Conservation (phyloP, 495 filamentous ascomycete genomes). For the Aspergillus cristatus region DNA sequence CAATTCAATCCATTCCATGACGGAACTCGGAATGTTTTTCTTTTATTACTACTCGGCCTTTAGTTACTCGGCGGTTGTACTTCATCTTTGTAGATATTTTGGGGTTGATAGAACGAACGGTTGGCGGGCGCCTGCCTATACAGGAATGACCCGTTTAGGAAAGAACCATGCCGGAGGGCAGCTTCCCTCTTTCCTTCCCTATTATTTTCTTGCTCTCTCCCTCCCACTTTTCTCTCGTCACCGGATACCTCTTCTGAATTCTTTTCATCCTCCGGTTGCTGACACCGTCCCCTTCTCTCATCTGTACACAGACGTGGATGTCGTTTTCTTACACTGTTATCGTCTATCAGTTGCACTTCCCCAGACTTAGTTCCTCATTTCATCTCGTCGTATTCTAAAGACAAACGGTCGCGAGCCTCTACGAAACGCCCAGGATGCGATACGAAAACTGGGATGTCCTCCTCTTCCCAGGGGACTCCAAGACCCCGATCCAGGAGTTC, state of each 20-base stretch:
- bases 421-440: conserved; percentile 68
- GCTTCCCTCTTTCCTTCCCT: background rate
- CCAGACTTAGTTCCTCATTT: conserved; percentile 12
- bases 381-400: too few relatives aligned
- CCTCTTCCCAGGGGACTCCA: conserved; percentile 57
- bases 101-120: conserved; percentile 4
- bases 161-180: background rate
- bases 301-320: background rate
- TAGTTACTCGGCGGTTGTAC: too few relatives aligned
- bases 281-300: background rate
- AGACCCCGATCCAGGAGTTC: conserved; percentile 77
- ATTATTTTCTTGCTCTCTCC: background rate
- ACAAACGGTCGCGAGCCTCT: too few relatives aligned
- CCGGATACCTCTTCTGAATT: too few relatives aligned
- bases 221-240: too few relatives aligned
- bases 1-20: conserved; percentile 13
- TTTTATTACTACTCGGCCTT: conserved; percentile 10
- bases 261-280: background rate
- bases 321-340: background rate
- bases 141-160: too few relatives aligned
- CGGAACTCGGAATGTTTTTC: conserved; percentile 12
- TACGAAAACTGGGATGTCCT: conserved; percentile 83
- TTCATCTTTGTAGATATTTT: conserved; percentile 6
- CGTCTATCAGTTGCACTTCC: conserved; percentile 3
- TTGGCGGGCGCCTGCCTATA: background rate